Percentiles rank a stretch among this genome's conserved stretches.
Evolutionary conservation across 805 yeast genomes (phyloP).

Genomic region (Starmerella scarabaei): DNA sequence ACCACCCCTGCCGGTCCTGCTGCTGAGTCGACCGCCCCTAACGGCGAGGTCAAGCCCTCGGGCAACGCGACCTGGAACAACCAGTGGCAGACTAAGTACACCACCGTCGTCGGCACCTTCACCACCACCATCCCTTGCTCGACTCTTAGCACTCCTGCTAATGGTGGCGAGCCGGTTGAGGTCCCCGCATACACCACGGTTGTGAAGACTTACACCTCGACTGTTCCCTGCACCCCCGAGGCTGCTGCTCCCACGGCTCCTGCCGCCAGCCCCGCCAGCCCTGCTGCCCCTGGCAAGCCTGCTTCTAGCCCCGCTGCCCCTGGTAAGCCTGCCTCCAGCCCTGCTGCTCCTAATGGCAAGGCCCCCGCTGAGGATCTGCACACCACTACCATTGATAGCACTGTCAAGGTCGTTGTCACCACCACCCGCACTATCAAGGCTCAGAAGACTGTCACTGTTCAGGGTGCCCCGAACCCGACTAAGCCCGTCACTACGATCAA

Average conservation of each 20-base stretch:
- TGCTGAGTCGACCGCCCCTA: neutral
- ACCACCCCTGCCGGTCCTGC: neutral
- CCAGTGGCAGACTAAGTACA: neutral
- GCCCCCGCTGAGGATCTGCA: no score
- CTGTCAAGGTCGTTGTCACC: neutral
- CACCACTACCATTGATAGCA: neutral
- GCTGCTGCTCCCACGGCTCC: constrained; percentile 2
- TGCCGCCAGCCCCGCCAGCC: neutral
- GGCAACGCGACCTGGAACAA: neutral
- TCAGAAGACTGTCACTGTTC: neutral
- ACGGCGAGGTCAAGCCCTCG: neutral
- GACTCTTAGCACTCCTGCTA: neutral
- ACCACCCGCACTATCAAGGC: neutral
- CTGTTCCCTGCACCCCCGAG: neutral
- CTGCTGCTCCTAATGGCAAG: neutral
- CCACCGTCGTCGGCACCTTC: neutral
- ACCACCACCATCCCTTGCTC: neutral
- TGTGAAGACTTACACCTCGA: neutral
- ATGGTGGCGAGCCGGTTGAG: neutral
- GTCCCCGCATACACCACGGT: neutral
- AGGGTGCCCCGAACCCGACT: neutral
- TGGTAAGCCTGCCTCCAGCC: neutral
- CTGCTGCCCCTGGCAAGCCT: neutral
- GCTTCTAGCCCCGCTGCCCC: neutral
- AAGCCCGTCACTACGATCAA: neutral